phyloP scores from a whole-genome alignment of 768 basidiomycete species.

The Phylloporus sp. region DNA sequence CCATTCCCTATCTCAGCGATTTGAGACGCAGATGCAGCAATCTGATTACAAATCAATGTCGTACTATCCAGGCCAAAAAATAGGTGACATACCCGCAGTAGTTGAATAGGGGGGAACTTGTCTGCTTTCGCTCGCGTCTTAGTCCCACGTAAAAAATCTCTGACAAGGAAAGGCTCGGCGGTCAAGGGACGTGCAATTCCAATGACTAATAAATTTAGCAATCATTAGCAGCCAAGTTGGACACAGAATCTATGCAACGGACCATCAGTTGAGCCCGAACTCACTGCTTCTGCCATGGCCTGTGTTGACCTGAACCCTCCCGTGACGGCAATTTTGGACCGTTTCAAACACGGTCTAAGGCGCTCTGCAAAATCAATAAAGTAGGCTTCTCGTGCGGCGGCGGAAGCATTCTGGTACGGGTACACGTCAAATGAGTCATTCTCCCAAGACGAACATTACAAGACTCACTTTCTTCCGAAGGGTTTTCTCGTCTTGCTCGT shows the following conservation, averaged over 20 bases:
- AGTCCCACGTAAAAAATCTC: constrained; percentile 25
- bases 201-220: constrained; percentile 16
- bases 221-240: not conserved
- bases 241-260: not conserved
- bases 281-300: constrained; percentile 29
- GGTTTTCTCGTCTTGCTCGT: constrained; percentile 21
- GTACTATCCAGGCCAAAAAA: not conserved
- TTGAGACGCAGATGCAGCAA: constrained; percentile 29
- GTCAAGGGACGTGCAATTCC: constrained; percentile 29
- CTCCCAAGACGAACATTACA: not conserved
- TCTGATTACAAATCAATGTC: constrained; percentile 11
- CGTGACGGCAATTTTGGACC: constrained; percentile 27
- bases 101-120: constrained; percentile 37
- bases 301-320: constrained; percentile 29
- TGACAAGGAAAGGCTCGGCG: constrained; percentile 29
- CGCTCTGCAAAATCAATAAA: constrained; percentile 31
- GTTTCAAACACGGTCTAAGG: constrained; percentile 22
- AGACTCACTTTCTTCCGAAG: constrained; percentile 10
- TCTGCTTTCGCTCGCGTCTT: constrained; percentile 23
- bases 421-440: not conserved
- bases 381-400: constrained; percentile 24
- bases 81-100: constrained; percentile 23
- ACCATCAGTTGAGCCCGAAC: constrained; percentile 24
- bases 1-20: constrained; percentile 35
- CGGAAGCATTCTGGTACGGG: constrained; percentile 8